Evolutionary conservation across 2,329 filamentous ascomycete genomes (phyloP), one percentile per base, ranked within the genome.

Genomic region (Trichoderma sp.): DNA sequence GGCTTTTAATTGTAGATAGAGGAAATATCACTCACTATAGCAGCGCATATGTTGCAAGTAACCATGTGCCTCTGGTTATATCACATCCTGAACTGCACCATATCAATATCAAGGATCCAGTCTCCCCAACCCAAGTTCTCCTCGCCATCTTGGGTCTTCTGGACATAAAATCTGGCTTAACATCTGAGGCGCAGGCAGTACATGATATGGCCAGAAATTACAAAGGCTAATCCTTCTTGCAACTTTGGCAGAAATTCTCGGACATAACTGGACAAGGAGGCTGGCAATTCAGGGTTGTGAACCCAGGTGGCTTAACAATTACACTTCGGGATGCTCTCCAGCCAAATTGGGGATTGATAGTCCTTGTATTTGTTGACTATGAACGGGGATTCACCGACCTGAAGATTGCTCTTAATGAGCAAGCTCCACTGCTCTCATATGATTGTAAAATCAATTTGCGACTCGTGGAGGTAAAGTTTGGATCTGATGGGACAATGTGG

Each of bases 61-160:
- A 75, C 61, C 77, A 75, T 34, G 75, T 79, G 6, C 76, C 76
- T 5, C 73, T 79, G 15, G 71, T 73, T 10, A 74, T 79, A 57
- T 71, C 74, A 19, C 77, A 79, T 63, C 78, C 77, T 1, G 64
- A 74, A 17, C 70, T 79, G 13, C 77, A 77, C 2, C 70, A 73
- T 12, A 64, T 78, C 0, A 72, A 74, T 25, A 74, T 77, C 69
- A 68, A 76, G n/a, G 74, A 74, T 45, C 70, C 75, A 27, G 73
- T 74, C 5, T 76, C 76, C 8, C 78, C 78, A 13, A 70, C 76
- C 32, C 76, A 75, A n/a, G 76, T 79, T 34, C 70, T 79, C 1
- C 78, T 77, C 4, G 78, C 76, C 3, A 75, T 79, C 25, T 73
- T 79, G 25, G 78, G 79, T 48, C 73, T 79, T 0, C 76, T 78